phyloP scores from a whole-genome alignment of 192 early-diverging fungal species.

The Spinellus fusiger region DNA sequence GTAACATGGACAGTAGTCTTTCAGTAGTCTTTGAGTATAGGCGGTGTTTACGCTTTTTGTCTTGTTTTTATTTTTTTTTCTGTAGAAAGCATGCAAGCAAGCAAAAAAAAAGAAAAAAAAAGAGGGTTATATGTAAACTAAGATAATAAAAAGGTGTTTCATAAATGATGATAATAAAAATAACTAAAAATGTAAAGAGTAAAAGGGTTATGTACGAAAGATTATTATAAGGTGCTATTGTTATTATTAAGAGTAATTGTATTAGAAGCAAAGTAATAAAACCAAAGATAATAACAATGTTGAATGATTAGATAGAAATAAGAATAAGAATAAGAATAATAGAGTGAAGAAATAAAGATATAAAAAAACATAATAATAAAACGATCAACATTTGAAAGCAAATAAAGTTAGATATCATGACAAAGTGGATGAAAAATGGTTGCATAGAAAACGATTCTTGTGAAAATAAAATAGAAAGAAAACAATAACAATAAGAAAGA shows the following conservation, averaged over 20 bases:
- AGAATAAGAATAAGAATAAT: background rate
- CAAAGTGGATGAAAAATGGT: no score
- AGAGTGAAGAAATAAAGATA: constrained; percentile 1
- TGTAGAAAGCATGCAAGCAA: no score
- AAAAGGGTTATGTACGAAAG: background rate
- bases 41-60: no score
- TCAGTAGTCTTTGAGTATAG: no score
- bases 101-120: no score
- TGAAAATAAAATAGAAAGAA: background rate
- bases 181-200: background rate
- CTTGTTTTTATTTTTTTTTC: no score
- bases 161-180: background rate
- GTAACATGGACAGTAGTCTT: no score
- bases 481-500: background rate
- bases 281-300: background rate
- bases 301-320: background rate
- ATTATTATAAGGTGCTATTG: background rate
- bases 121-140: no score
- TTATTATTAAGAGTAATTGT: background rate
- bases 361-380: constrained; percentile 3
- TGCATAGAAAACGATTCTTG: background rate
- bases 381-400: background rate
- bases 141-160: background rate
- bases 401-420: background rate
- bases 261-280: background rate